Evolutionary conservation across 176 grass and related monocot species (phyloP), one percentile per base, ranked within the genome.

Genomic region (Aechmea fasciata): DNA sequence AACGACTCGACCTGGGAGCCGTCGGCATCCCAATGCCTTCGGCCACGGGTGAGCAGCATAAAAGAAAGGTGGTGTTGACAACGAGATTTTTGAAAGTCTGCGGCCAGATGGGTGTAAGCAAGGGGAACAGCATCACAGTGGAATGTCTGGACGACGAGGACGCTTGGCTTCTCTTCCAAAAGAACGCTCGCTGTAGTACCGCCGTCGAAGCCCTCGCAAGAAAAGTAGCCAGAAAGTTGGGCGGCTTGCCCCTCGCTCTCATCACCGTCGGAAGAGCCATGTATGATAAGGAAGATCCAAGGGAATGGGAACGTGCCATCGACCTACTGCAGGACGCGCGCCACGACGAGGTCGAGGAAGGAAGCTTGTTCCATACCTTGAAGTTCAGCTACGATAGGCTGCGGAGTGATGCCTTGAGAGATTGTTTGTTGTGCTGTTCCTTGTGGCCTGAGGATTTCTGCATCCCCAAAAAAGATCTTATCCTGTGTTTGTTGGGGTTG

Each of bases 311-410:
- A 0, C 11, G 68, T 6, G 77, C 55, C 0, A 74, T 91, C 3
- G 75, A 55, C 55, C 28, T 13, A 24, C 65, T 91, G 24, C 81
- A 76, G 70, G 28, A 62, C n/a, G 69, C 62, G 10, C 69, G 72
- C 52, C 10, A 69, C 64, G 63, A 75, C 50, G 77, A 78, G 77
- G 9, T 47, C 68, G 52, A 57, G 17, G 47, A 67, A 48, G 65
- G 78, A 19, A 5, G 67, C 8, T 23, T 71, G 5, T 66, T 96
- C 29, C 18, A 49, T 0, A 33, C 28, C 3, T 50, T 73, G 15
- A 91, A 88, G 69, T 78, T 91, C 14, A 88, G 88, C 81, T 82
- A 73, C 68, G 88, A 88, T 61, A 84, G 23, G 9, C 73, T 96
- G 29, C 29, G 48, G 48, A 67, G 57, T 51, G 81, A 84, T 68